Evolutionary conservation across 140 eudicot species (phyloP).

Genomic region (Senecio squalidus): DNA sequence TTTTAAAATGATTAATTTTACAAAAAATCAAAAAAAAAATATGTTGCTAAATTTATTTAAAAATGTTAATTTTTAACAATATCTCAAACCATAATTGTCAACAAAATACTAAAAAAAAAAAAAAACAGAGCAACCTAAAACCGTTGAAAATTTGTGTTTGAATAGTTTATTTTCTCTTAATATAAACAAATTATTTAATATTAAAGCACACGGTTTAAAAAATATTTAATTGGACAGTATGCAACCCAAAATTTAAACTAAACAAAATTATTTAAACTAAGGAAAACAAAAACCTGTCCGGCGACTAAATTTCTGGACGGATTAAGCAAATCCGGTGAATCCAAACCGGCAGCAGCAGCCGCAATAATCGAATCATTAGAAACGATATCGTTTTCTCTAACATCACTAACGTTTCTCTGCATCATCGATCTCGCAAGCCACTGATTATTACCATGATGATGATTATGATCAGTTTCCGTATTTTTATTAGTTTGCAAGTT

Average conservation of each 20-base stretch:
- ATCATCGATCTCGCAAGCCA: constrained; percentile 63
- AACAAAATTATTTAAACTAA: neutral
- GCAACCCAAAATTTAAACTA: neutral
- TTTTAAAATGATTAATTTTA: no score
- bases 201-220: no score
- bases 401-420: constrained; percentile 44
- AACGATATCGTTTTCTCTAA: constrained; percentile 43
- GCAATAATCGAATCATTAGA: constrained; percentile 44
- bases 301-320: constrained; percentile 25
- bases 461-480: neutral
- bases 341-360: constrained; percentile 34
- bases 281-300: constrained; percentile 15
- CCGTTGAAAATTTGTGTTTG: no score
- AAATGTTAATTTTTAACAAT: no score
- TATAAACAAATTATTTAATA: no score
- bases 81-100: no score
- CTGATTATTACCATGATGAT: constrained; percentile 26
- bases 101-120: no score
- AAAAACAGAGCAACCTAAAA: no score
- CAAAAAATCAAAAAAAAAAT: no score
- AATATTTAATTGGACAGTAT: no score
- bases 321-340: constrained; percentile 40
- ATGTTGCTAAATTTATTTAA: no score
- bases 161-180: no score
- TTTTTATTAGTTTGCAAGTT: constrained; percentile 36